Conservation (phyloP, 306 rosid species). For the Ceratonia siliqua region DNA sequence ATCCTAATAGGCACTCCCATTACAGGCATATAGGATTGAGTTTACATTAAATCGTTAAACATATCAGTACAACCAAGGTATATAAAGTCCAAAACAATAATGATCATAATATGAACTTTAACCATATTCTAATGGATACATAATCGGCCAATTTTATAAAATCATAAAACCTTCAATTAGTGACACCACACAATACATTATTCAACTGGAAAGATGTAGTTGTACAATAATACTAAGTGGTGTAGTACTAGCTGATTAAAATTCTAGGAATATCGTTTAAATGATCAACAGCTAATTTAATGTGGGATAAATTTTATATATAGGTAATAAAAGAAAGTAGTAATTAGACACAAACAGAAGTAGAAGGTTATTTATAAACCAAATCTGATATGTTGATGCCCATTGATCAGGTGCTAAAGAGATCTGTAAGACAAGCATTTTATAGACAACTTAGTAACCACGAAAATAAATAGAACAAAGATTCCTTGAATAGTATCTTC, state of each 20-base stretch:
- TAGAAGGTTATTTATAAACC: slow-evolving; percentile 13
- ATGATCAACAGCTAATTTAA: slow-evolving; percentile 47
- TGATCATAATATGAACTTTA: too few relatives aligned
- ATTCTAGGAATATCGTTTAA: slow-evolving; percentile 25
- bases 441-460: slow-evolving; percentile 29
- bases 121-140: too few relatives aligned
- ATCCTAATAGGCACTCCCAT: too few relatives aligned
- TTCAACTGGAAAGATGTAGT: slow-evolving; percentile 34
- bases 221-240: slow-evolving; percentile 26
- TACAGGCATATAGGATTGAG: too few relatives aligned
- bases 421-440: slow-evolving; percentile 29
- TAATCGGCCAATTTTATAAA: too few relatives aligned
- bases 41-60: too few relatives aligned
- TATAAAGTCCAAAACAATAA: too few relatives aligned
- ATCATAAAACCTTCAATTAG: too few relatives aligned
- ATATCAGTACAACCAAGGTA: too few relatives aligned
- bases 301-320: slow-evolving; percentile 36
- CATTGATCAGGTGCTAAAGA: slow-evolving; percentile 23
- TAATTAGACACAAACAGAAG: slow-evolving; percentile 18
- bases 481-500: slow-evolving; percentile 58
- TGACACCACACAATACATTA: too few relatives aligned
- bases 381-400: slow-evolving; percentile 39
- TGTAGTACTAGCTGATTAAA: slow-evolving; percentile 30
- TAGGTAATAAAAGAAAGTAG: slow-evolving; percentile 31
- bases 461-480: slow-evolving; percentile 26